Base-by-base conservation (phyloP, 2,329 filamentous ascomycete species). In the Tolypocladium inflatum region DNA sequence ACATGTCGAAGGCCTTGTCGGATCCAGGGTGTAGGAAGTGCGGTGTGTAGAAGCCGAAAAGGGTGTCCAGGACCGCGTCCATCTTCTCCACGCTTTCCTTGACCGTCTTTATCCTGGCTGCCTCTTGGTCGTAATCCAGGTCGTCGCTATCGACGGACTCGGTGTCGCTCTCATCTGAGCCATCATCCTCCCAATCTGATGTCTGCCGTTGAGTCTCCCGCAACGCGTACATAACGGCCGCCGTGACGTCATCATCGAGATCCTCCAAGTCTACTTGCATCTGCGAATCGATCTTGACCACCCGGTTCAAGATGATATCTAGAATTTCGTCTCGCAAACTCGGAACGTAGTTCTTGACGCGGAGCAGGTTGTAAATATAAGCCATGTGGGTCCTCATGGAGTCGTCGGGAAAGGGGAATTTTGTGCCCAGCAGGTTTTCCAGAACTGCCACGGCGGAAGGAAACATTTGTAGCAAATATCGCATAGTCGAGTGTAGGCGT, bases 231-330 rank as follows among this genome's bases (percentile, higher is more conserved):
- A 89, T 80, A 21, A 93, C 83, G 56, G 86, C 84, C 30, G 91
- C 85, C 57, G 91, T 89, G 11, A 91, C 80, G 57, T 95, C 90
- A 62, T 97, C 93, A 61, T 97, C 93, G 61, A 96, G 77, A 65
- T 97, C 92, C 62, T 97, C 91, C 66, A 97, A 78, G 67, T 97
- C 92, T 55, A 92, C 83, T 73, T 97, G 93, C 72, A 97, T 94
- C 69, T 97, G 90, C 1, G 96, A 91, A 69, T 99, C 94, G 59
- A 97, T 90, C 73, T 94, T 94, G 67, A 97, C 90, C 9, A 97
- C 80, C 61, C 90, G 87, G 64, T 93, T 89, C 48, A 91, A 88
- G 54, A 97, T 88, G 15, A 96, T 76, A 58, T 91, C 86, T 62
- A 96, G 80, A 30, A 97, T 85, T 61, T 95, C 89, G 9, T 88